Evolutionary conservation across 2,329 filamentous ascomycete genomes (phyloP).

Genomic region (Lachnellula arida): DNA sequence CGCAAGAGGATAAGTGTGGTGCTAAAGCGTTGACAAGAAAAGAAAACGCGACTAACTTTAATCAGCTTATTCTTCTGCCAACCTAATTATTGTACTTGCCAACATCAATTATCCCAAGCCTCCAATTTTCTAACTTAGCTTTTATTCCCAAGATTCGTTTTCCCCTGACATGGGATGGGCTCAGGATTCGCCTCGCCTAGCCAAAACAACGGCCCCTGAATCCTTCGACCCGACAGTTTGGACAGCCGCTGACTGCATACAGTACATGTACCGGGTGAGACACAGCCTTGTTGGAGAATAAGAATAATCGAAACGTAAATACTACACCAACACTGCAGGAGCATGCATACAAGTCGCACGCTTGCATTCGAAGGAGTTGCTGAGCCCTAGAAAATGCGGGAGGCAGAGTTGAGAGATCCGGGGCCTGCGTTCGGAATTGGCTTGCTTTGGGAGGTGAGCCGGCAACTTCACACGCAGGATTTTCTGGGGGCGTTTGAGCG

Average conservation of each 20-base stretch:
- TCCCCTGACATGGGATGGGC: too few relatives aligned
- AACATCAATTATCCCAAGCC: too few relatives aligned
- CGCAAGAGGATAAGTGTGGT: too few relatives aligned
- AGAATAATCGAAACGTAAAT: not conserved
- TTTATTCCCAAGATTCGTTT: not conserved
- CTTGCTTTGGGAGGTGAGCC: not conserved
- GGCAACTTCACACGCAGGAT: not conserved
- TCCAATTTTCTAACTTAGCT: not conserved
- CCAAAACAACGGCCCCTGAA: not conserved
- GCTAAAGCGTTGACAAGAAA: too few relatives aligned
- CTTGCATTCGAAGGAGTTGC: not conserved
- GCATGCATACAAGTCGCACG: not conserved
- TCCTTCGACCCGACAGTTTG: not conserved
- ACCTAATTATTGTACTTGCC: too few relatives aligned
- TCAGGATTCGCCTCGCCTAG: not conserved
- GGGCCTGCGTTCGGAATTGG: not conserved
- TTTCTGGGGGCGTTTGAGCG: not conserved
- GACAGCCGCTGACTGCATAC: not conserved
- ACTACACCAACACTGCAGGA: not conserved
- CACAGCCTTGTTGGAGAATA: not conserved
- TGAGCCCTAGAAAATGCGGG: not conserved
- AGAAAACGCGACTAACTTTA: too few relatives aligned
- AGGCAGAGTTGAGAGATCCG: not conserved
- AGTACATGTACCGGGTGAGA: too few relatives aligned
- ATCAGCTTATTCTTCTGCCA: too few relatives aligned